phyloP scores from a whole-genome alignment of 305 asterid species.

The Fraxinus nigra region DNA sequence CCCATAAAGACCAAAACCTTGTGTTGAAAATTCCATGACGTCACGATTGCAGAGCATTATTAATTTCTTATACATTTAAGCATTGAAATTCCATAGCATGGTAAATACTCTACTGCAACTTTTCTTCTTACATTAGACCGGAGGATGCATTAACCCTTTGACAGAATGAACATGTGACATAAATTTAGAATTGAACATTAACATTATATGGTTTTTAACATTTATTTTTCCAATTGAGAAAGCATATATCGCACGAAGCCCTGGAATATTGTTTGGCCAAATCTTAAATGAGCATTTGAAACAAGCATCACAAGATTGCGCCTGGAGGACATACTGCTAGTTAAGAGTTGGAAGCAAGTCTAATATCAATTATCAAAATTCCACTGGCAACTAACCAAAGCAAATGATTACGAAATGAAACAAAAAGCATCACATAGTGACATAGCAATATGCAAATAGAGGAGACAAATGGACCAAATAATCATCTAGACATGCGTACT shows the following conservation, averaged over 20 bases:
- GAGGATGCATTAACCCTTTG: neutral
- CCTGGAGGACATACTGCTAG: neutral
- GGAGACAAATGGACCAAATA: constrained; percentile 8
- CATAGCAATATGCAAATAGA: constrained; percentile 16
- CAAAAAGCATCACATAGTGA: neutral
- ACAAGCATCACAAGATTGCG: neutral
- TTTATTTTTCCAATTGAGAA: neutral
- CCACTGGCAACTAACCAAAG: constrained; percentile 15
- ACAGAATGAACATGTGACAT: neutral
- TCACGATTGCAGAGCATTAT: neutral
- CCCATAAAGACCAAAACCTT: neutral
- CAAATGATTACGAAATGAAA: constrained; percentile 4
- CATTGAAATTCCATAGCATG: neutral
- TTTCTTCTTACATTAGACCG: neutral
- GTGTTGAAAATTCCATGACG: neutral
- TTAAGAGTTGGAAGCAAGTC: neutral
- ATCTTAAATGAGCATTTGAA: neutral
- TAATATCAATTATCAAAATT: constrained; percentile 8
- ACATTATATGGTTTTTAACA: neutral
- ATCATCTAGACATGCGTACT: constrained; percentile 7
- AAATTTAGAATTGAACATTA: neutral
- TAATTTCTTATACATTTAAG: neutral
- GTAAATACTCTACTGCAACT: constrained; percentile 1
- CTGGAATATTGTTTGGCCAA: neutral
- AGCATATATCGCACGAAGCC: neutral